Evolutionary conservation across 805 yeast genomes (phyloP).

Genomic region (Cyberlindnera americana): DNA sequence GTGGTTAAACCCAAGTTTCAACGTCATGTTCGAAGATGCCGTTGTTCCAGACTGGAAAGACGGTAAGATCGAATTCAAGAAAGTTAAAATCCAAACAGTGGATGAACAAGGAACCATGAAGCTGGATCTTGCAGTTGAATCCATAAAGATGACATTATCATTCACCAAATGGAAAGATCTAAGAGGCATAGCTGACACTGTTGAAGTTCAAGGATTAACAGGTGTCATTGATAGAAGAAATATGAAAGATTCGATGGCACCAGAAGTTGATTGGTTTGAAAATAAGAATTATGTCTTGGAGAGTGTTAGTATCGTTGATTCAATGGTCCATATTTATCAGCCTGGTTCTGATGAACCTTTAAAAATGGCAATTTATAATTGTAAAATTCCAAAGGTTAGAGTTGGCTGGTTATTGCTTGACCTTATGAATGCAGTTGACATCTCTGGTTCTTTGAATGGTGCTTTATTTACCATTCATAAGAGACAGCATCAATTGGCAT

Average conservation of each 20-base stretch:
- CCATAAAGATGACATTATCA: constrained; percentile 73
- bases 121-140: constrained; percentile 77
- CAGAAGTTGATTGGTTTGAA: constrained; percentile 30
- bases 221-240: constrained; percentile 73
- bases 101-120: constrained; percentile 68
- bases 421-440: constrained; percentile 63
- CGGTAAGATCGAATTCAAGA: constrained; percentile 75
- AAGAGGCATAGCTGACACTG: constrained; percentile 73
- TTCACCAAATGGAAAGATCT: constrained; percentile 86
- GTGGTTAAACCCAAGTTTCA: constrained; percentile 63
- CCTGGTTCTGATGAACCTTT: constrained; percentile 19
- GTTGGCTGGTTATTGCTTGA: constrained; percentile 59
- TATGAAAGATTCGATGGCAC: constrained; percentile 18
- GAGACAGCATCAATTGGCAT: constrained; percentile 56
- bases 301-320: constrained; percentile 47
- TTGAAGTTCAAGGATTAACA: constrained; percentile 76
- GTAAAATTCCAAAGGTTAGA: constrained; percentile 60
- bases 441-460: constrained; percentile 71
- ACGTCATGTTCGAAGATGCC: constrained; percentile 83
- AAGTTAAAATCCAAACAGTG: constrained; percentile 60
- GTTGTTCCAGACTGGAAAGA: constrained; percentile 90
- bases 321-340: constrained; percentile 38
- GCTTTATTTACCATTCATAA: constrained; percentile 76
- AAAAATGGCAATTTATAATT: constrained; percentile 56
- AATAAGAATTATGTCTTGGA: constrained; percentile 39